Conservation (phyloP, 75 land plant species). For the Cunninghamia lanceolata region DNA sequence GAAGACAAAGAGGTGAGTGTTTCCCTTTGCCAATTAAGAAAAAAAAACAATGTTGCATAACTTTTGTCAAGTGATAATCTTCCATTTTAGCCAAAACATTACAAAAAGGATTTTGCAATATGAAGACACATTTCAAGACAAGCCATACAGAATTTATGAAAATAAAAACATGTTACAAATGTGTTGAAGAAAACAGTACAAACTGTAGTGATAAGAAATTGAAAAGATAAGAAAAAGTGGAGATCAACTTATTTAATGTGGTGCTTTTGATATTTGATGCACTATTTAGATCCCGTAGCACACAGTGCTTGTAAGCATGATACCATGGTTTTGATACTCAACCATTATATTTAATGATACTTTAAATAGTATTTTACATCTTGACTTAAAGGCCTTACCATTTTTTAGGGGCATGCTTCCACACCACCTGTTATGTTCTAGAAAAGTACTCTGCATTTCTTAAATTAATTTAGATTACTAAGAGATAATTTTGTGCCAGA, state of each 20-base stretch:
- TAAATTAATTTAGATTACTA: too few relatives aligned
- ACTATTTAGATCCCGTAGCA: background rate
- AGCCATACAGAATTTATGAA: background rate
- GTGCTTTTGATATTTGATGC: background rate
- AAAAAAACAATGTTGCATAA: background rate
- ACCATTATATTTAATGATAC: background rate
- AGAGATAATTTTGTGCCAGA: too few relatives aligned
- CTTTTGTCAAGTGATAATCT: background rate
- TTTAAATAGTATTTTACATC: background rate
- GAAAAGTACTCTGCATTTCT: background rate
- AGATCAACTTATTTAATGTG: background rate
- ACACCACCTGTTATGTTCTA: background rate
- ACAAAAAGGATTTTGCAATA: background rate
- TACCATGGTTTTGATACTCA: too few relatives aligned
- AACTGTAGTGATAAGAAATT: background rate
- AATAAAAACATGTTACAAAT: too few relatives aligned
- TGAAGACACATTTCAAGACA: background rate
- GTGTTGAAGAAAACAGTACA: background rate
- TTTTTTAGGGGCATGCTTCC: background rate
- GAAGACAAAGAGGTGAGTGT: too few relatives aligned
- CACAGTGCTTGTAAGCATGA: background rate
- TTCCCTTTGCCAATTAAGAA: too few relatives aligned
- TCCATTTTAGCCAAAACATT: background rate
- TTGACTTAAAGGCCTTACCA: background rate
- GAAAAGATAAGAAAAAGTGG: background rate